Conservation (phyloP, 2,329 filamentous ascomycete species). For the Botrytis pseudocinerea region DNA sequence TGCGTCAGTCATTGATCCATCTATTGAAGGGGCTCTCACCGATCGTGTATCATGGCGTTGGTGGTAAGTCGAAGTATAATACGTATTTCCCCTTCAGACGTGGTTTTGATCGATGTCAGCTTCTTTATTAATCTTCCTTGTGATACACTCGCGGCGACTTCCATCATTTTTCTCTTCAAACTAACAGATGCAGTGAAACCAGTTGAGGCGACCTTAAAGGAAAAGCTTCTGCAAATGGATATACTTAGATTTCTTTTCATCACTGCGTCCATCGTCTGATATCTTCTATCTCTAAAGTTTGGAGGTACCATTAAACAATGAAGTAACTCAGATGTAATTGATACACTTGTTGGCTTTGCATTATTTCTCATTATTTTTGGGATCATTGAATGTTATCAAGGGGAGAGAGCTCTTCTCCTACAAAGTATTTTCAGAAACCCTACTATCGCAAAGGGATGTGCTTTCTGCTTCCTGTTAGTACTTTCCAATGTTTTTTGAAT, state of each 20-base stretch:
- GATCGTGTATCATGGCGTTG: constrained; percentile 43
- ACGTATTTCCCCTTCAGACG: not conserved
- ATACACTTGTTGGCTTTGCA: not conserved
- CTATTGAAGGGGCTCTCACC: constrained; percentile 41
- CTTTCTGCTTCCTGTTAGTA: constrained; percentile 43
- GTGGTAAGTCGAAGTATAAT: constrained; percentile 31
- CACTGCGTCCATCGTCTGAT: constrained; percentile 45
- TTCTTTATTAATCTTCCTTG: constrained; percentile 45
- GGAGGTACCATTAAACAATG: constrained; percentile 46
- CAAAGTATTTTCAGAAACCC: constrained; percentile 46
- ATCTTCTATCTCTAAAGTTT: constrained; percentile 48
- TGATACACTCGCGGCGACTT: constrained; percentile 41
- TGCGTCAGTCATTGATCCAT: constrained; percentile 35
- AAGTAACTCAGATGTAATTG: not conserved
- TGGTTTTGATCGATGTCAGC: constrained; percentile 1
- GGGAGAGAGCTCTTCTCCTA: not conserved
- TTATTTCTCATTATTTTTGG: not conserved
- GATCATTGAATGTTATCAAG: not conserved
- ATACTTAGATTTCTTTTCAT: constrained; percentile 47
- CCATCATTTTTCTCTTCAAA: constrained; percentile 47
- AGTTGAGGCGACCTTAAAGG: constrained; percentile 39
- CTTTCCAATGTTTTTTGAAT: not conserved
- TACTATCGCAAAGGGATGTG: constrained; percentile 44
- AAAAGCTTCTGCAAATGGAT: constrained; percentile 51
- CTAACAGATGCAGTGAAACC: constrained; percentile 38